Base-by-base conservation (phyloP, 257 asterid genomes). In the Solanum pennellii region DNA sequence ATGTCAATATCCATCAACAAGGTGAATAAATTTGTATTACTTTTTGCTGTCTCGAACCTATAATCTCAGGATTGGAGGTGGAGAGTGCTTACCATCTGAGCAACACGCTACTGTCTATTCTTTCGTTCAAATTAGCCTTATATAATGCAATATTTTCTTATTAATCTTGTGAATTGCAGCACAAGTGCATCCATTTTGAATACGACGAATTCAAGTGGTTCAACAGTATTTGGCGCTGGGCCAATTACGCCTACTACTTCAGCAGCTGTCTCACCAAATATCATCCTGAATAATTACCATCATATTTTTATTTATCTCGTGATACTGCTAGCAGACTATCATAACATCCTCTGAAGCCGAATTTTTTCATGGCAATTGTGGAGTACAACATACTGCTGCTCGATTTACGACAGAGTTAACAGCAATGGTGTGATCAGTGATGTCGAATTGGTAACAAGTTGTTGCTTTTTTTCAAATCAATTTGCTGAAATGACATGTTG, bases 211-310 rank as follows among this genome's bases (percentile, higher is more conserved):
- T 93, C 98, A 31, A 92, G 90, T 31, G 99, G 99, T 35, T 92
- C 98, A n/a, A 92, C 92, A 83, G 95, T 94, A 86, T 95, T 90
- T 29, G 99, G 99, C 0, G 94, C 96, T 41, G 96, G 98, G 14
- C 98, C 98, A 0, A 82, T 88, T 76, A 92, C 89, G 35, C 96
- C 96, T 6, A 37, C 94, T 62, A 87, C 90, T 68, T 88, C 98
- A 66, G 89, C 92, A 71, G 92, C 94, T 72, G 82, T 90, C 79
- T 16, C 59, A 25, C 44, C 75, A 27, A 84, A 59, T 29, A 75
- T 39, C 45, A 25, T 77, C 45, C 31, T 83, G 56, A 35, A 71
- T 86, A 74, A 87, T 72, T 88, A 68, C 31, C 80, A 27, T 82
- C 25, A 89, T 29, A 29, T 82, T 75, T 84, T 92, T 69, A 41